Conservation (phyloP, 164 flowering plant species). For the Nymphaea colorata region DNA sequence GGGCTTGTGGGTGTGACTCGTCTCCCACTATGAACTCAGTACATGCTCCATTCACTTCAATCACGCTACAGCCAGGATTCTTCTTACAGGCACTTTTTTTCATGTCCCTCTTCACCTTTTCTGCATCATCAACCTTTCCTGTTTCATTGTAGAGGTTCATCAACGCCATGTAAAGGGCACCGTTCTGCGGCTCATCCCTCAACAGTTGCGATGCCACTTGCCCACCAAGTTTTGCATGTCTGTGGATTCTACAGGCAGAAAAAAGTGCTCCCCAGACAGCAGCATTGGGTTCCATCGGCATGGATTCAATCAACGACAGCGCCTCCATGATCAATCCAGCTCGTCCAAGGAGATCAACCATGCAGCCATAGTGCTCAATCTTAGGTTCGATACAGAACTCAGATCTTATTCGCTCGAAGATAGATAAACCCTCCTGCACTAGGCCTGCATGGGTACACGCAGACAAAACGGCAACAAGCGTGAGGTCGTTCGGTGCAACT, state of each 20-base stretch:
- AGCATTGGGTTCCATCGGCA: constrained; percentile 24
- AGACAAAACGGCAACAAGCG: constrained; percentile 23
- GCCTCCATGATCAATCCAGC: constrained; percentile 23
- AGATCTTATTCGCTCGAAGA: constrained; percentile 17
- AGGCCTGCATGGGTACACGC: constrained; percentile 29
- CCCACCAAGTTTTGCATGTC: constrained; percentile 18
- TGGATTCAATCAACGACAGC: constrained; percentile 10
- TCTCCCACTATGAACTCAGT: constrained; percentile 25
- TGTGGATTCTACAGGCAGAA: constrained; percentile 22
- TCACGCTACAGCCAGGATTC: constrained; percentile 29
- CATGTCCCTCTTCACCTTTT: constrained; percentile 23
- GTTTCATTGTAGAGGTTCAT: constrained; percentile 19
- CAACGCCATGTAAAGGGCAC: constrained; percentile 22
- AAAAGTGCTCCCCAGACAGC: constrained; percentile 27
- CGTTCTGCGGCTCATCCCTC: constrained; percentile 22
- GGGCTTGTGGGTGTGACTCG: constrained; percentile 12
- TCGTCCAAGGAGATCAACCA: constrained; percentile 25
- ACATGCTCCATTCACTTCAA: constrained; percentile 22
- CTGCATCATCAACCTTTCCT: constrained; percentile 21
- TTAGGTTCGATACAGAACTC: constrained; percentile 22
- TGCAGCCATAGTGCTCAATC: constrained; percentile 26
- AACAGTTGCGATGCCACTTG: constrained; percentile 14
- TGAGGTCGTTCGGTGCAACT: constrained; percentile 17
- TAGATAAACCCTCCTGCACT: constrained; percentile 21
- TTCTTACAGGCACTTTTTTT: constrained; percentile 19